Evolutionary conservation across 2,329 filamentous ascomycete genomes (phyloP), one percentile per base, ranked within the genome.

Genomic region (Cryphonectria nitschkei): DNA sequence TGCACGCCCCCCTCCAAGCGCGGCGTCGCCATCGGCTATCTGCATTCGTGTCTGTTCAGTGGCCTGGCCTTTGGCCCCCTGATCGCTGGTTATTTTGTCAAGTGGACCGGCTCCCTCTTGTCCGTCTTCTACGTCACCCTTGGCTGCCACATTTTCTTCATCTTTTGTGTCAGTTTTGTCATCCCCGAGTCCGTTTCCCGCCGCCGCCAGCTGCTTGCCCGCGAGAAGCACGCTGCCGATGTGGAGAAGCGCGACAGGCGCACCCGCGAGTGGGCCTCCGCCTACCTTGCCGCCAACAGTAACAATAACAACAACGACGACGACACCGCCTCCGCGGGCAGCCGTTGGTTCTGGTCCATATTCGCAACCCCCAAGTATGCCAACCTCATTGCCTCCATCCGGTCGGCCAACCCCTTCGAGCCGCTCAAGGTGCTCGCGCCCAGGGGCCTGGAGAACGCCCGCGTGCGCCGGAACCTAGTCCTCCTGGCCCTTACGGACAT

Each of bases 51-150:
- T 75, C 84, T 99, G 11, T 98, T 97, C 80, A 87, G 88, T 1
- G 96, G 96, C n/a, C 89, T 98, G 62, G 95, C 96, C 0, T 81
- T 95, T 43, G 96, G 96, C 0, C 96, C 96, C 9, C 85, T 97
- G 2, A 77, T 97, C 32, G 92, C 94, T 0, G 95, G 92, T 2
- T 91, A 93, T 75, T 84, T 98, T 60, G 91, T 97, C 76, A 88
- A 92, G 76, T 87, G 85, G 79, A 95, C 93, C 0, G 92, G 93
- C 9, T 89, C 88, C 60, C 85, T 97, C 22, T 79, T 98, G 8
- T 88, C 89, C n/a, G 88, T 97, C 63, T 98, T 99, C 79, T 97
- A 97, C 79, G 84, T 94, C 54, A 90, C 92, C 0, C 80, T 97
- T 16, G 89, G 81, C 3, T 92, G 92, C 71, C 93, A 98, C 77